Percentiles rank a stretch among this genome's conserved stretches.
Conservation (phyloP, 768 basidiomycete species). For the Termitomyces sp. region DNA sequence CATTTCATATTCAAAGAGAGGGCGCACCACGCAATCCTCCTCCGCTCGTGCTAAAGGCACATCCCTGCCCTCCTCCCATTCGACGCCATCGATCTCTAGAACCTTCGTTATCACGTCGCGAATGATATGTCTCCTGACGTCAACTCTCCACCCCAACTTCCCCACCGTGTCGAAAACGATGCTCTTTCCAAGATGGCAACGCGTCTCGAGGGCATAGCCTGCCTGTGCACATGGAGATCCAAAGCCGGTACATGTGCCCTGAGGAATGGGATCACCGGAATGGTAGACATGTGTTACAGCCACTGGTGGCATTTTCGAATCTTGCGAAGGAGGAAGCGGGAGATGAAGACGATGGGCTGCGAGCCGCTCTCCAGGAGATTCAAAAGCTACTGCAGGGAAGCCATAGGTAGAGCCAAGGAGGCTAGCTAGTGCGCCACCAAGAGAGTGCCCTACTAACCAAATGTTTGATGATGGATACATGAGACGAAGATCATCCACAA, state of each 20-base stretch:
- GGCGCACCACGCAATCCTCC: conserved; percentile 11
- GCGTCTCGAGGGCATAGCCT: conserved; percentile 84
- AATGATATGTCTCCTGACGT: conserved; percentile 74
- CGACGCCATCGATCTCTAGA: conserved; percentile 41
- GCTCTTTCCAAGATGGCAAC: conserved; percentile 86
- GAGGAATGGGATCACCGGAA: conserved; percentile 89
- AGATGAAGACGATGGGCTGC: conserved; percentile 83
- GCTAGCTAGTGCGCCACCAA: conserved; percentile 87
- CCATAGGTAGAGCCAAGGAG: conserved; percentile 92
- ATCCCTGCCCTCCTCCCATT: conserved; percentile 43
- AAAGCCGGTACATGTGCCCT: conserved; percentile 74
- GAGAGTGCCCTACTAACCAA: conserved; percentile 86
- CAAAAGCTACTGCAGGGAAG: conserved; percentile 85
- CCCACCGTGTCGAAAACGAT: conserved; percentile 85
- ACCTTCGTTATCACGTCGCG: conserved; percentile 60
- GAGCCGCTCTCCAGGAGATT: conserved; percentile 72
- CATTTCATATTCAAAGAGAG: not conserved
- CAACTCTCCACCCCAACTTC: conserved; percentile 76
- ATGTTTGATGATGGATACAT: conserved; percentile 82
- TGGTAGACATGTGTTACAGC: conserved; percentile 80
- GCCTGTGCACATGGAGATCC: conserved; percentile 72
- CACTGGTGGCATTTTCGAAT: conserved; percentile 22
- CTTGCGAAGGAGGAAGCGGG: conserved; percentile 55
- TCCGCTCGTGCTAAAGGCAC: conserved; percentile 20
- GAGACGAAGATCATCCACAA: conserved; percentile 81